Base-by-base conservation (phyloP, 495 filamentous ascomycete genomes). In the Penicillium argentinense region DNA sequence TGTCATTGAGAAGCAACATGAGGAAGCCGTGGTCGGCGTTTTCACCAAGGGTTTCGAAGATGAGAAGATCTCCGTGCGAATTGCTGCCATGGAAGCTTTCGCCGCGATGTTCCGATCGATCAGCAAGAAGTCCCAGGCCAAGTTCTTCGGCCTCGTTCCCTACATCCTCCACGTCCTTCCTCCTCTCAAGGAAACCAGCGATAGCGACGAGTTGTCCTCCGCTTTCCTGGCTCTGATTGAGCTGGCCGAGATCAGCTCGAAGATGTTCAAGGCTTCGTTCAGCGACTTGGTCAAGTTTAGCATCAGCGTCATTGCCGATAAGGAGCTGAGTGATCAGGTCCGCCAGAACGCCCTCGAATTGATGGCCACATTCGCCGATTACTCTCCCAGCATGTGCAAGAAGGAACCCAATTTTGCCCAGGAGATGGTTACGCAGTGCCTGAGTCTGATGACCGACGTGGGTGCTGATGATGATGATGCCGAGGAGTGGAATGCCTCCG, bases 361-460 rank as follows among this genome's bases (percentile, higher is more conserved):
- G 33, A 95, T 99, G 86, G 92, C 91, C 21, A 99, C 95, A 1
- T 99, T 99, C 68, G 93, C 95, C 49, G 95, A 99, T 56, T 91
- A 93, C 53, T 85, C 85, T 1, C 88, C 95, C 9, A 81, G 83
- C 21, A 95, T 97, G 85, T 97, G 93, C 74, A 85, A 82, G 65
- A 97, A 97, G 57, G 90, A 99, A 60, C 64, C 86, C 4, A 84
- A 81, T 12, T 99, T 95, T 66, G 92, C 91, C 6, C 80, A 77
- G 40, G 89, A 96, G 51, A 99, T 99, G 95, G 91, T 99, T 55
- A 97, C 91, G 0, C 95, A 99, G 68, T 99, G 95, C 63, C 73
- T 99, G 52, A 97, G 93, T 53, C 69, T 99, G 57, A 97, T 99
- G 95, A 99, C 95, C n/a, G 95, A 99, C 66, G 84, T 99, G 49